Evolutionary conservation across 1,284 basidiomycete species (phyloP).

Genomic region (Ceratorhiza oryzae-sativae): DNA sequence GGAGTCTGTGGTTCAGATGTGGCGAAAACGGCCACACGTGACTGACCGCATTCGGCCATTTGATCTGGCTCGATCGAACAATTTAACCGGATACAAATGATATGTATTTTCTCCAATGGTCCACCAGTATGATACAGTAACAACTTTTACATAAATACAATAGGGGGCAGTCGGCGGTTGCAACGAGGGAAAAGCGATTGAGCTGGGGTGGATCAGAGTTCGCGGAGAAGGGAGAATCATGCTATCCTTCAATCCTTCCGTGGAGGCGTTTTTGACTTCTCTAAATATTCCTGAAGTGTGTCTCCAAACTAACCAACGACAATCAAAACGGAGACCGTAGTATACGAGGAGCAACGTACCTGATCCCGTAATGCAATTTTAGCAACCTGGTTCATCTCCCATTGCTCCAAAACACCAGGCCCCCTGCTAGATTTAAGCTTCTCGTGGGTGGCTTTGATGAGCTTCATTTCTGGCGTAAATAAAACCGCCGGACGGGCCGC

Average conservation of each 20-base stretch:
- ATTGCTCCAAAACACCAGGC: not conserved
- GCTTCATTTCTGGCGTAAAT: constrained; percentile 2
- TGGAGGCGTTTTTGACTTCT: no score
- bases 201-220: no score
- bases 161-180: no score
- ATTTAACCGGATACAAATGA: no score
- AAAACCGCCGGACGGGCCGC: not conserved
- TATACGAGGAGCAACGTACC: not conserved
- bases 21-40: not conserved
- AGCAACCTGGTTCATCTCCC: not conserved
- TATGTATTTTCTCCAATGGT: no score
- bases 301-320: not conserved
- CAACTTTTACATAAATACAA: no score
- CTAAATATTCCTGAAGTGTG: no score
- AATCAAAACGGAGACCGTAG: not conserved
- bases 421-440: not conserved
- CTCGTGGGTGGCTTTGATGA: not conserved
- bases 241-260: no score
- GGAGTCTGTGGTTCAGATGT: not conserved
- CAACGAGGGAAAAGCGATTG: no score
- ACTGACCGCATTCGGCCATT: not conserved
- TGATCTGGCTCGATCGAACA: no score
- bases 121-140: no score
- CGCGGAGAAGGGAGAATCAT: no score
- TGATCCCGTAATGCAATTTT: not conserved